These are phyloP conservation scores for Septoria linicola DNA, from an alignment of 2,329 filamentous ascomycete genomes.

Conservation along the genomic window DNA sequence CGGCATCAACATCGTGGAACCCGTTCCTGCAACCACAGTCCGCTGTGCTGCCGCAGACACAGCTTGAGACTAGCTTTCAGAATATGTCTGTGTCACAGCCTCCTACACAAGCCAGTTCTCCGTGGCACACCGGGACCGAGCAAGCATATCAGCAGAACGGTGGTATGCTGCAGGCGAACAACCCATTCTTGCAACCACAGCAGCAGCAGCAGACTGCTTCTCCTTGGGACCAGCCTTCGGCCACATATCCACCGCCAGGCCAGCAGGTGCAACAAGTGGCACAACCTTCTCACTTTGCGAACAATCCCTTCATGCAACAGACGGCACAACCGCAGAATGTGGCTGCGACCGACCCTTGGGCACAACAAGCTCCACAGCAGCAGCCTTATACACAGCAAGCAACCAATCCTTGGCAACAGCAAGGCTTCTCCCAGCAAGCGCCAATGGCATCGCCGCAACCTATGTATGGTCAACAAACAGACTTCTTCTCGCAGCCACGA, in stretches of 20 bases:
- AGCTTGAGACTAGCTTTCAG: constrained; percentile 58
- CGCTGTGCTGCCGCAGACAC: constrained; percentile 17
- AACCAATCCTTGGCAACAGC: constrained; percentile 31
- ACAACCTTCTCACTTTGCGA: constrained; percentile 54
- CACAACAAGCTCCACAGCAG: constrained; percentile 28
- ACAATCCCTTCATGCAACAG: constrained; percentile 44
- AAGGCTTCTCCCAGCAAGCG: constrained; percentile 37
- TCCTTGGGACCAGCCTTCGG: constrained; percentile 23
- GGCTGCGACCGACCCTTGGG: constrained; percentile 44
- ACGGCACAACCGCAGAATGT: constrained; percentile 41
- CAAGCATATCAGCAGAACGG: constrained; percentile 30
- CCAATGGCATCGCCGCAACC: constrained; percentile 31
- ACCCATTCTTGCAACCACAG: constrained; percentile 35
- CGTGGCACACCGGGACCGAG: constrained; percentile 16
- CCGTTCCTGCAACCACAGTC: constrained; percentile 59
- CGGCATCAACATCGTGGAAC: constrained; percentile 56
- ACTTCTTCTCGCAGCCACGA: constrained; percentile 32
- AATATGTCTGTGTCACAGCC: constrained; percentile 62
- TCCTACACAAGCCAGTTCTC: constrained; percentile 7
- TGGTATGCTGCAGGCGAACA: constrained; percentile 26
- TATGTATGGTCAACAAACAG: constrained; percentile 30
- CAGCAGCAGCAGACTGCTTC: constrained; percentile 27
- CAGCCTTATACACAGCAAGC: constrained; percentile 17
- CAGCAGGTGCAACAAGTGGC: constrained; percentile 31
- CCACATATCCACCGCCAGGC: constrained; percentile 17